Evolutionary conservation across 2,329 filamentous ascomycete species (phyloP), one percentile per base, ranked within the genome.

Genomic region (Penicillium frequentans): DNA sequence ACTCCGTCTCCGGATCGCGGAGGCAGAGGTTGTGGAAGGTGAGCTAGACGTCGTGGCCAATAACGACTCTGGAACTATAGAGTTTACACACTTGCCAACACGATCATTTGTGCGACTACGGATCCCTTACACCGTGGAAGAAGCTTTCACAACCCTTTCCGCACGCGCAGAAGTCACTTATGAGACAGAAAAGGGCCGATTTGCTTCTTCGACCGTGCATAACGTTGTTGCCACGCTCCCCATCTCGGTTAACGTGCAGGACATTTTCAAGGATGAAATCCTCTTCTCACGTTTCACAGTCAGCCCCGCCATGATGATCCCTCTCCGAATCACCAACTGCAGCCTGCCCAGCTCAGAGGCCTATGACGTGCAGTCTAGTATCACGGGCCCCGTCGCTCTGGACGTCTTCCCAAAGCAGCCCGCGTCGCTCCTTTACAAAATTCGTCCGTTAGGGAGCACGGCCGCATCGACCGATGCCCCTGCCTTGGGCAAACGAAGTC

Each of bases 191-290:
- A 77, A 84, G 2, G 89, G 87, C 3, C 80, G 78, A 8, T 90
- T 91, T 62, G 80, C 82, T 53, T 89, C 88, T 69, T 82, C 85
- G 16, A 84, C 83, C 16, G 81, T 82, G 8, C 83, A 84, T 21
- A 84, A 81, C 3, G 81, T 96, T 21, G 83, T 87, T 3, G 88
- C 95, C 1, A 84, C 89, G 1, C 80, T 99, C 5, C 90, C 91
- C 0, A 81, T 99, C 3, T 93, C 93, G 3, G 95, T 99, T 60
- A 98, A 98, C 63, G 95, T 99, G 6, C 93, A 98, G 68, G 95
- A 99, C 66, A 86, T 96, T 27, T 98, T 98, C 79, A 96, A 96
- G 70, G 86, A 91, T 61, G 79, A 86, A 8, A 82, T 86, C 0
- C 81, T 98, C 0, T 95, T 95, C 69, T 97, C 93, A 0, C 88